Evolutionary conservation across 164 flowering plant genomes (phyloP), one percentile per base, ranked within the genome.

Genomic region (Nelumbo lutea): DNA sequence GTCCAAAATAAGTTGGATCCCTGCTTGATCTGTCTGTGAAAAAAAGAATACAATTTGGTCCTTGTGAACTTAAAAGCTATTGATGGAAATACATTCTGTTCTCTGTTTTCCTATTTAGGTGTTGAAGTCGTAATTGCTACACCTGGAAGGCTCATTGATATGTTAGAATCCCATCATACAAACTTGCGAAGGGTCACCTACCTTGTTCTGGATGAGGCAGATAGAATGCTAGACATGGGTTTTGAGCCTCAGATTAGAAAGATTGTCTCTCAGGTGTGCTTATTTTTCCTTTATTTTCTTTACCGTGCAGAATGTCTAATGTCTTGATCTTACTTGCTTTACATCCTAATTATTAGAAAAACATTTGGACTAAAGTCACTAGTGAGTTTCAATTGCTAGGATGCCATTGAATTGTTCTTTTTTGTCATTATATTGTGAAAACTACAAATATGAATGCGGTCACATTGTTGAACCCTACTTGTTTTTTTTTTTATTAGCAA

Each of bases 91-190:
- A 72, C 73, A 72, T 55, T 62, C 67, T 43, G 59, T 53, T 67
- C 13, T 39, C 27, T 68, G 27, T 65, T 63, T 61, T 60, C 44
- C 56, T 62, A 41, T 77, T 52, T 76, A 96, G 99, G 99, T 72
- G 99, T 93, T 80, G 99, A 96, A 75, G 87, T 93, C 73, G 92
- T 93, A 60, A 93, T 96, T 81, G 99, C 99, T 68, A 96, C 99
- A 38, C 99, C 99, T 47, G 98, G 99, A 72, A 87, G 98, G 82
- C 82, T 93, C 77, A 96, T 96, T 81, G 99, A 96, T 83, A 96
- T 96, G 99, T 65, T 96, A 81, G 99, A 96, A 76, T 87, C 96
- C 38, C 87, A 93, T 74, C 86, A 91, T 73, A 93, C 99, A 47
- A 96, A 93, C 77, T 79, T 96, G 84, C 79, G 96, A 75, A 87